These are phyloP conservation scores for Colletotrichum spinosum DNA, from an alignment of 2,329 filamentous ascomycete species.

Conservation along the genomic window DNA sequence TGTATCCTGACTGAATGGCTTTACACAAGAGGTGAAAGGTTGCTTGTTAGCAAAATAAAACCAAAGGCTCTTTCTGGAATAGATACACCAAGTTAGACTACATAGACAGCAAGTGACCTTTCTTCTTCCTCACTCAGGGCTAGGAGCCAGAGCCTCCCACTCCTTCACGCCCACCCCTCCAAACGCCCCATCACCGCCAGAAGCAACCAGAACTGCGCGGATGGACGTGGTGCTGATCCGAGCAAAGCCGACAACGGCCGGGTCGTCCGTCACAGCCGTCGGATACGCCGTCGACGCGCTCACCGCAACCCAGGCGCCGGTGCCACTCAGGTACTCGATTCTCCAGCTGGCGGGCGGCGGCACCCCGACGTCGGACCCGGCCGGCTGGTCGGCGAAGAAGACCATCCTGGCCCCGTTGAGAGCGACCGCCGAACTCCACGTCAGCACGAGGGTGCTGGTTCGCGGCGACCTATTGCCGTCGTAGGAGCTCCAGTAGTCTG, in stretches of 20 bases:
- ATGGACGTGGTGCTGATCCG: conserved; percentile 42
- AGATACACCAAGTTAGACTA: no score
- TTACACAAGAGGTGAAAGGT: no score
- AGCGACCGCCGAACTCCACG: conserved; percentile 44
- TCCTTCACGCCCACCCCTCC: conserved; percentile 20
- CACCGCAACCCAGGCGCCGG: conserved; percentile 39
- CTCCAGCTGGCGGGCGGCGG: conserved; percentile 45
- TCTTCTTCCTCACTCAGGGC: neutral
- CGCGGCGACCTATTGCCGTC: conserved; percentile 44
- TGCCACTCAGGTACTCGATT: conserved; percentile 41
- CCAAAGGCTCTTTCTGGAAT: no score
- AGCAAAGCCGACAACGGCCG: conserved; percentile 43
- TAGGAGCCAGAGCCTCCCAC: conserved; percentile 21
- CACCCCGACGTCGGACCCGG: conserved; percentile 45
- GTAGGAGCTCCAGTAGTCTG: conserved; percentile 52
- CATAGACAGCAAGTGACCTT: rapidly evolving
- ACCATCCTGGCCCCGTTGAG: conserved; percentile 46
- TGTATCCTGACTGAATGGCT: no score
- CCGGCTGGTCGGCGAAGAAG: conserved; percentile 47
- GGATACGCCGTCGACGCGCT: conserved; percentile 40
- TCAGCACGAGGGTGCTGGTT: conserved; percentile 45
- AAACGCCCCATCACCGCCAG: conserved; percentile 31
- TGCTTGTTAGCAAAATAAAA: no score
- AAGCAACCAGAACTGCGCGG: conserved; percentile 40
- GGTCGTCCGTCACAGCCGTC: conserved; percentile 42